A percentile compares a stretch with the other conserved stretches of the same genome.
These are phyloP conservation scores for Vachellia pachyceras DNA, from an alignment of 306 rosid genomes.

Conservation along the genomic window DNA sequence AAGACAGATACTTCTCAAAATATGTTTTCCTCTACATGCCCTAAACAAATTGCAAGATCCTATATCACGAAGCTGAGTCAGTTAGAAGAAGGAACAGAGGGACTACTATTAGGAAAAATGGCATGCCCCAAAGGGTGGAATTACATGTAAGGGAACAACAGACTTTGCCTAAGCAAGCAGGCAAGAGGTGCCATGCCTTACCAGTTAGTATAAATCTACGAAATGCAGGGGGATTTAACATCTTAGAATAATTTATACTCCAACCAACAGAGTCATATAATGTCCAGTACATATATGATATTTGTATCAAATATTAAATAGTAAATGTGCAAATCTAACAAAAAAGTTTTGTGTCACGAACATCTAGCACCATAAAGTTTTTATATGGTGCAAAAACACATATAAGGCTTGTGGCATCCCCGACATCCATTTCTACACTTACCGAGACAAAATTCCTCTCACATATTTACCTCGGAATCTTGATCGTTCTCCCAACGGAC, in stretches of 20 bases:
- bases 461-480: too few species aligned
- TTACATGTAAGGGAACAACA: background rate
- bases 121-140: slow-evolving; percentile 14
- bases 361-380: too few species aligned
- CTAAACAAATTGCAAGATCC: slow-evolving; percentile 15
- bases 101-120: background rate
- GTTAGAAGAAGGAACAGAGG: background rate
- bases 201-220: background rate
- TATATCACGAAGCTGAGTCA: background rate
- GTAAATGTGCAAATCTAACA: too few species aligned
- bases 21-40: background rate
- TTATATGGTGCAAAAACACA: too few species aligned
- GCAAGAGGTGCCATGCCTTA: slow-evolving; percentile 1
- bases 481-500: too few species aligned
- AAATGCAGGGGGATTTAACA: background rate
- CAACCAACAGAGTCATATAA: background rate
- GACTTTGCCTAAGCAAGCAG: background rate
- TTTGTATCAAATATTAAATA: background rate
- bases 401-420: too few species aligned
- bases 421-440: too few species aligned
- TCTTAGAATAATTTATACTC: background rate
- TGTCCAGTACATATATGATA: background rate
- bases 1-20: slow-evolving; percentile 4
- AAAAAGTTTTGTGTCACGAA: too few species aligned
- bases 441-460: too few species aligned